A percentile compares a stretch with the other conserved stretches of the same genome.
Conservation (phyloP, 192 early-diverging fungal genomes). For the Chytriomyces confervae region DNA sequence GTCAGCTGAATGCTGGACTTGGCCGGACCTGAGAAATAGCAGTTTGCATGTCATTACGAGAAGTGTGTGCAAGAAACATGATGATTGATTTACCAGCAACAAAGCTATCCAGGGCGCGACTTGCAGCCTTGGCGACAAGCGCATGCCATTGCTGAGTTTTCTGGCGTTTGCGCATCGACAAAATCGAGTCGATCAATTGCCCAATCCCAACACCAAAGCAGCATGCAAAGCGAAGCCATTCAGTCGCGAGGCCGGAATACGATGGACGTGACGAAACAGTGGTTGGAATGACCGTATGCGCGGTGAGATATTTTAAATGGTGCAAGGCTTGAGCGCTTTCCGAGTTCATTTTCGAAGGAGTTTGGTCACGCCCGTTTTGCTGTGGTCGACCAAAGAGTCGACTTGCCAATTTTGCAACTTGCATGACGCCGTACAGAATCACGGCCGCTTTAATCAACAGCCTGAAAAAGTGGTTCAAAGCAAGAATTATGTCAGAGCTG, state of each 20-base stretch:
- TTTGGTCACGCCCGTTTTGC: background rate
- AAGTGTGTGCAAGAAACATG: background rate
- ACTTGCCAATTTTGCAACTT: background rate
- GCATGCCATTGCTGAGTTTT: slow-evolving; percentile 23
- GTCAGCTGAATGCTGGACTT: background rate
- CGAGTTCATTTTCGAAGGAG: too few species aligned
- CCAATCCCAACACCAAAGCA: slow-evolving; percentile 24
- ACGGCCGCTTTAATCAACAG: slow-evolving; percentile 15
- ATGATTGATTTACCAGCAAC: background rate
- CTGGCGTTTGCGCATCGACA: background rate
- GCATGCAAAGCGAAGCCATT: slow-evolving; percentile 3
- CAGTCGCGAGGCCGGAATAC: background rate
- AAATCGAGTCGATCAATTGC: background rate
- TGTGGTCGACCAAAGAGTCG: background rate
- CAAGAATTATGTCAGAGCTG: background rate
- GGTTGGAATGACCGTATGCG: background rate
- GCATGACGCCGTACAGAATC: slow-evolving; percentile 1
- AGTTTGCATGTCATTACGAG: background rate
- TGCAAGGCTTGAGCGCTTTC: background rate
- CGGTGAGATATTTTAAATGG: slow-evolving; percentile 1
- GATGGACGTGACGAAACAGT: background rate
- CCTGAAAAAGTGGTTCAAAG: background rate
- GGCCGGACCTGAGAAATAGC: background rate
- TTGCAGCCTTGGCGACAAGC: background rate
- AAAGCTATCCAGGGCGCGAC: background rate